Evolutionary conservation across 2,329 filamentous ascomycete species (phyloP).

Genomic region (Fusarium pseudonygamai): DNA sequence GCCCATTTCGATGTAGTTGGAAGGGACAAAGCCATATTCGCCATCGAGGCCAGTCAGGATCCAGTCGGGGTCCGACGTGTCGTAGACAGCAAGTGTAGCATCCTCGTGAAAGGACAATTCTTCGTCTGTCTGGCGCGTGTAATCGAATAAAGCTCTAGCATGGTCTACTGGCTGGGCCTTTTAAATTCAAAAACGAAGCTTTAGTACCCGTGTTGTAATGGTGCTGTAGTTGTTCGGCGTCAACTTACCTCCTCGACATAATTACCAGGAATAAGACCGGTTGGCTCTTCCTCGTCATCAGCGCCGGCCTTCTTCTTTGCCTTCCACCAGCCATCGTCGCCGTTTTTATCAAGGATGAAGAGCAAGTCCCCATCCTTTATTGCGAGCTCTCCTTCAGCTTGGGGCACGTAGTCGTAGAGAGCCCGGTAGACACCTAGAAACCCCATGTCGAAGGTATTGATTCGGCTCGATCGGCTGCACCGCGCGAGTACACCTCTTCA

Average conservation of each 20-base stretch:
- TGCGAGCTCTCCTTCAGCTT: slow-evolving; percentile 84
- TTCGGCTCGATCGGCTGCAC: slow-evolving; percentile 34
- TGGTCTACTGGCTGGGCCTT: slow-evolving; percentile 70
- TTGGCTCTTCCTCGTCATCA: slow-evolving; percentile 90
- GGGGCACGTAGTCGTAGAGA: slow-evolving; percentile 91
- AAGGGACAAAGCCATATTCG: slow-evolving; percentile 93
- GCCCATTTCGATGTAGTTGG: slow-evolving; percentile 90
- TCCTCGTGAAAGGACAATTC: slow-evolving; percentile 97
- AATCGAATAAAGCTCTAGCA: slow-evolving; percentile 97
- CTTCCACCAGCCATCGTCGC: slow-evolving; percentile 90
- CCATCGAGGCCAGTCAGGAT: slow-evolving; percentile 85
- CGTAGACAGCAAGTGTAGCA: slow-evolving; percentile 82
- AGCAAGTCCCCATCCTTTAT: slow-evolving; percentile 88
- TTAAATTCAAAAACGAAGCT: background rate
- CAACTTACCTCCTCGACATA: slow-evolving; percentile 85
- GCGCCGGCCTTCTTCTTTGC: slow-evolving; percentile 87
- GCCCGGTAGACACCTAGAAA: slow-evolving; percentile 93
- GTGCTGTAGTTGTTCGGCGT: background rate
- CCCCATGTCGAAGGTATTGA: slow-evolving; percentile 69
- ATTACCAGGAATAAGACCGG: slow-evolving; percentile 91
- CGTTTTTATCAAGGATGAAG: slow-evolving; percentile 85
- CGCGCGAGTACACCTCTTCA: slow-evolving; percentile 31
- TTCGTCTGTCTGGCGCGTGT: slow-evolving; percentile 95
- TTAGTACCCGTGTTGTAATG: slow-evolving; percentile 1
- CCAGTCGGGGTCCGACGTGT: slow-evolving; percentile 94